Conservation (phyloP, 192 early-diverging fungal species). For the Rhizoclosmatium sp. region DNA sequence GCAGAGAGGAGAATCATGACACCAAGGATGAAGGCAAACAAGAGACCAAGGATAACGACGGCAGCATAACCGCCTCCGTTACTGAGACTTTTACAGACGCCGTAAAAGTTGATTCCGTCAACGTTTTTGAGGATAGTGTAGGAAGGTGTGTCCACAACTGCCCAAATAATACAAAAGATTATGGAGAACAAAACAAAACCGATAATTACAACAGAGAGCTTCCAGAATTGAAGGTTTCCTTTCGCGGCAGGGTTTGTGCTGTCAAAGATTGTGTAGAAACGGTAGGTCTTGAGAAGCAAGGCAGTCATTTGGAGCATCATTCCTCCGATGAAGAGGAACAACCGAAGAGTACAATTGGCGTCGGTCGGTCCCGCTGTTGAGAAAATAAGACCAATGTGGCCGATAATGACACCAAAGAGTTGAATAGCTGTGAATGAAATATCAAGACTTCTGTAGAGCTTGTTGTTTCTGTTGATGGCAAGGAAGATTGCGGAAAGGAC, state of each 20-base stretch:
- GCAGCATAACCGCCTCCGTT: not conserved
- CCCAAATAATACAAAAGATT: not conserved
- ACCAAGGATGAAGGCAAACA: not conserved
- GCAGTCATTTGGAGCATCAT: slow-evolving; percentile 1
- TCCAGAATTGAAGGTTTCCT: not conserved
- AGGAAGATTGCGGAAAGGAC: not conserved
- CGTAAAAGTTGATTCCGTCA: not conserved
- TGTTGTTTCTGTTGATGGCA: not conserved
- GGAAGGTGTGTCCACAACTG: not conserved
- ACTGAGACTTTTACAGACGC: not conserved
- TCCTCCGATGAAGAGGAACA: not conserved
- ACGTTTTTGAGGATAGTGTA: not conserved
- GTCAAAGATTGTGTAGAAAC: slow-evolving; percentile 1
- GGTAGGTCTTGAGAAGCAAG: not conserved
- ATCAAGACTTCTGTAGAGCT: not conserved
- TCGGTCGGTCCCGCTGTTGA: not conserved
- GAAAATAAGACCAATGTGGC: not conserved
- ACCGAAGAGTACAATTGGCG: not conserved
- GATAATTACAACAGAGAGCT: not conserved
- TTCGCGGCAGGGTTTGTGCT: not conserved
- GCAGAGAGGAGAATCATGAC: not conserved
- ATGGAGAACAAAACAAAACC: not conserved
- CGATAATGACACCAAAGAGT: not conserved
- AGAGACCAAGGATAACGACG: not conserved
- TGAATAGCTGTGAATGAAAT: not conserved